Evolutionary conservation across 148 eudicot genomes (phyloP).

Genomic region (Heliosperma pusillum): DNA sequence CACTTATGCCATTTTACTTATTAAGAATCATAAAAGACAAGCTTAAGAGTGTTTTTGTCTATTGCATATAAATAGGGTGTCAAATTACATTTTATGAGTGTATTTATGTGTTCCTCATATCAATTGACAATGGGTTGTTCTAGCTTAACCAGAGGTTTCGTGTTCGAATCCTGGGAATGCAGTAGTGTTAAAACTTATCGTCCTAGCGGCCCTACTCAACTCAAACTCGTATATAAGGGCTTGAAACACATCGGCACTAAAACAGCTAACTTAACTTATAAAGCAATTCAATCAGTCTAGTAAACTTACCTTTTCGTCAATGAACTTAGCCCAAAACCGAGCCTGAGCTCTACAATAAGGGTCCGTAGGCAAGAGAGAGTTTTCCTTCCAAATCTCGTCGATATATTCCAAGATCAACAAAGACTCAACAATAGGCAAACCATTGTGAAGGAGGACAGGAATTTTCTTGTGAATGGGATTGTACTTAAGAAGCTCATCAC

Average conservation of each 20-base stretch:
- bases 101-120: too few relatives aligned
- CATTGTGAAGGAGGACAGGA: slow-evolving; percentile 3
- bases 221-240: too few relatives aligned
- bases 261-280: neutral
- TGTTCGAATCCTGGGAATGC: too few relatives aligned
- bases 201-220: too few relatives aligned
- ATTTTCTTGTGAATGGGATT: slow-evolving; percentile 5
- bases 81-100: too few relatives aligned
- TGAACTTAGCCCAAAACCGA: slow-evolving; percentile 16
- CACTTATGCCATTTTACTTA: too few relatives aligned
- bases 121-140: too few relatives aligned
- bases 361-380: neutral
- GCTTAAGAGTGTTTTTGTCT: too few relatives aligned
- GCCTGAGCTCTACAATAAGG: neutral
- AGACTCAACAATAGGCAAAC: neutral
- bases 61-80: too few relatives aligned
- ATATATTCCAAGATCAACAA: slow-evolving; percentile 8
- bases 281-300: neutral
- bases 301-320: slow-evolving; percentile 4
- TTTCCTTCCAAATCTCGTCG: slow-evolving; percentile 11
- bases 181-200: too few relatives aligned
- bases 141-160: too few relatives aligned
- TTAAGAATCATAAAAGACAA: too few relatives aligned
- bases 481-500: slow-evolving; percentile 5
- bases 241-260: neutral